Percentiles rank a stretch among this genome's conserved stretches.
These are phyloP conservation scores for Arthrobotrys sinensis DNA, from an alignment of 2,329 filamentous ascomycete genomes.

Conservation along the genomic window DNA sequence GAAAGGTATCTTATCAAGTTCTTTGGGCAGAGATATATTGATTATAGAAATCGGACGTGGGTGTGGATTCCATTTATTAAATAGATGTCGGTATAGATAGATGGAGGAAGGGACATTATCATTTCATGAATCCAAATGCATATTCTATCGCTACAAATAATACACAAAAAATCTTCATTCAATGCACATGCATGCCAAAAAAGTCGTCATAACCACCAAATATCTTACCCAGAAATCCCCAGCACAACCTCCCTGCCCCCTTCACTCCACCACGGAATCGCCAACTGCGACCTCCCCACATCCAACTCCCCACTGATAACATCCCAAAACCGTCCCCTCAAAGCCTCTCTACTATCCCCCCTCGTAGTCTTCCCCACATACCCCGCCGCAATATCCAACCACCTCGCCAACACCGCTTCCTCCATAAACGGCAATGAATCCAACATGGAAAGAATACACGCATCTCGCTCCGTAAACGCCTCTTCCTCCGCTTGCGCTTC, in stretches of 20 bases:
- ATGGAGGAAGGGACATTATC: too few relatives aligned
- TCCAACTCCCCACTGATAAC: conserved; percentile 88
- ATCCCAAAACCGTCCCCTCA: conserved; percentile 81
- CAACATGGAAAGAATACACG: conserved; percentile 81
- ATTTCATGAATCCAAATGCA: too few relatives aligned
- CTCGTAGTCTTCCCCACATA: conserved; percentile 72
- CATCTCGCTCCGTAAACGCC: conserved; percentile 79
- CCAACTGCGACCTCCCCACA: conserved; percentile 83
- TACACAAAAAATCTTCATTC: too few relatives aligned
- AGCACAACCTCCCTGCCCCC: conserved; percentile 65
- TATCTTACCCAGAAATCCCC: conserved; percentile 41
- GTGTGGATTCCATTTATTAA: conserved; percentile 85
- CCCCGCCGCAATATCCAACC: conserved; percentile 81
- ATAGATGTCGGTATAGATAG: conserved; percentile 63
- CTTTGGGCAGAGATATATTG: conserved; percentile 85
- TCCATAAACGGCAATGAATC: conserved; percentile 84
- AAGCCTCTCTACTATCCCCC: conserved; percentile 76
- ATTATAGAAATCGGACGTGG: conserved; percentile 79
- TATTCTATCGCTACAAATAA: too few relatives aligned
- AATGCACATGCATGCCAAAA: too few relatives aligned
- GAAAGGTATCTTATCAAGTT: conserved; percentile 83
- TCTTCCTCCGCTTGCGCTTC: conserved; percentile 60
- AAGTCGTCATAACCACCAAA: too few relatives aligned
- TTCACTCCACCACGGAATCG: conserved; percentile 88
- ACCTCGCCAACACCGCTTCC: conserved; percentile 80